Percentiles rank a stretch among this genome's conserved stretches.
phyloP scores from a whole-genome alignment of 768 basidiomycete genomes.

The Boletus huronensis region DNA sequence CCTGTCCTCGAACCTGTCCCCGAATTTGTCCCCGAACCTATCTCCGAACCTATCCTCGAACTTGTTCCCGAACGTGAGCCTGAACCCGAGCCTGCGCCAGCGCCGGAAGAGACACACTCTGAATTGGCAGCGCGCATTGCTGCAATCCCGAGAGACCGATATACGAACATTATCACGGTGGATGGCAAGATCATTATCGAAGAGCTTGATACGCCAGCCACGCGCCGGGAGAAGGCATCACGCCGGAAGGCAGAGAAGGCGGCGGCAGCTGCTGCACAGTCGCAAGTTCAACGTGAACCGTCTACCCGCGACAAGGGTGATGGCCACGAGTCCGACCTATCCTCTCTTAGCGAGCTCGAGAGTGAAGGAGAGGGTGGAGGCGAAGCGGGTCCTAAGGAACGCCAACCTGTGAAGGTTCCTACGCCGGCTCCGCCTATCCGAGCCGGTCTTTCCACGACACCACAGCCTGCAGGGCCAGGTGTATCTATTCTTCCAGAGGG shows the following conservation, averaged over 20 bases:
- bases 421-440: constrained; percentile 4
- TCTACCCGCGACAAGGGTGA: constrained; percentile 7
- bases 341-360: constrained; percentile 44
- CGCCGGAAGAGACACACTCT: constrained; percentile 7
- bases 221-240: constrained; percentile 54
- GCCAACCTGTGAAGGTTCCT: not conserved
- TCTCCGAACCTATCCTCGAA: not conserved
- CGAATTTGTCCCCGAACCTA: not conserved
- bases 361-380: constrained; percentile 26
- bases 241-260: constrained; percentile 42
- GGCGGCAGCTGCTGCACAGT: constrained; percentile 19
- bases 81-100: not conserved
- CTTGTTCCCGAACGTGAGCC: not conserved
- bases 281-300: not conserved
- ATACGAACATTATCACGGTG: constrained; percentile 32
- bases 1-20: not conserved
- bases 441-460: constrained; percentile 5
- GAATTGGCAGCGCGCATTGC: constrained; percentile 28
- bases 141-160: constrained; percentile 27
- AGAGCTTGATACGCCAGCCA: constrained; percentile 68
- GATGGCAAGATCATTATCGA: constrained; percentile 62
- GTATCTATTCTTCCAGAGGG: constrained; percentile 34
- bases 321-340: constrained; percentile 40
- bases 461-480: constrained; percentile 27
- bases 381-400: constrained; percentile 6